These are phyloP conservation scores for Phytophthora boehmeriae DNA, from an alignment of 352 stramenopile genomes.

Conservation along the genomic window DNA sequence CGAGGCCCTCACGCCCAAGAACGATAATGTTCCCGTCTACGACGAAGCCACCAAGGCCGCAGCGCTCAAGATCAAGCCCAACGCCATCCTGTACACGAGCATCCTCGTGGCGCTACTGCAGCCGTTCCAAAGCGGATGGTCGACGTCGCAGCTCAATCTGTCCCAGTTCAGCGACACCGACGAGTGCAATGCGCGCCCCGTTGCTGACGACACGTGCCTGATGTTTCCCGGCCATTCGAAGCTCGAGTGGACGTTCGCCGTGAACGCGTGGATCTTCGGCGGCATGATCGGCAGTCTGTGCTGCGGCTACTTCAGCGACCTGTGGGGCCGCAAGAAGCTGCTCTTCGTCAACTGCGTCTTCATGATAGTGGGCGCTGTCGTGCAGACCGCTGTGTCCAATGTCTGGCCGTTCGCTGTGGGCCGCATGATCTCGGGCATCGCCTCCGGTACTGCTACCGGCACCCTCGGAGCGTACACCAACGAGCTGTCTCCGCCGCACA, in stretches of 20 bases:
- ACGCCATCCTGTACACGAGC: conserved; percentile 45
- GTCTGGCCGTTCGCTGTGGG: conserved; percentile 25
- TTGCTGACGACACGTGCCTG: conserved; percentile 12
- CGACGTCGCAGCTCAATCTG: conserved; percentile 53
- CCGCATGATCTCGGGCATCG: conserved; percentile 15
- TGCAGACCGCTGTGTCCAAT: conserved; percentile 29
- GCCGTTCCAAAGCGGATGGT: conserved; percentile 58
- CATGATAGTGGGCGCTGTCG: conserved; percentile 35
- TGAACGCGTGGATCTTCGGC: conserved; percentile 51
- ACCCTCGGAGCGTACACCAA: conserved; percentile 22
- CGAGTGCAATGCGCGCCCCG: conserved; percentile 32
- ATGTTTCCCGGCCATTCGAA: conserved; percentile 20
- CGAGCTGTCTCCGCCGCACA: conserved; percentile 18
- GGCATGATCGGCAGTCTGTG: conserved; percentile 53
- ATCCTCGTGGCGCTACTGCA: conserved; percentile 40
- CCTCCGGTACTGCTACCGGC: conserved; percentile 15
- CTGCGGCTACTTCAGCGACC: conserved; percentile 37
- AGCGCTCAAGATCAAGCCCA: conserved; percentile 29
- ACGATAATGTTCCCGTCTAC: conserved; percentile 18
- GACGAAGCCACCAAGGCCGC: conserved; percentile 26
- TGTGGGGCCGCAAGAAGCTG: conserved; percentile 32
- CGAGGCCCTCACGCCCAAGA: conserved; percentile 18
- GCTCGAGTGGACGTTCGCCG: conserved; percentile 25
- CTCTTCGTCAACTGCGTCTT: conserved; percentile 34
- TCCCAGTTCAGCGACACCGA: conserved; percentile 46